phyloP scores from a whole-genome alignment of 2,329 filamentous ascomycete species.

The Stemphylium lycopersici region DNA sequence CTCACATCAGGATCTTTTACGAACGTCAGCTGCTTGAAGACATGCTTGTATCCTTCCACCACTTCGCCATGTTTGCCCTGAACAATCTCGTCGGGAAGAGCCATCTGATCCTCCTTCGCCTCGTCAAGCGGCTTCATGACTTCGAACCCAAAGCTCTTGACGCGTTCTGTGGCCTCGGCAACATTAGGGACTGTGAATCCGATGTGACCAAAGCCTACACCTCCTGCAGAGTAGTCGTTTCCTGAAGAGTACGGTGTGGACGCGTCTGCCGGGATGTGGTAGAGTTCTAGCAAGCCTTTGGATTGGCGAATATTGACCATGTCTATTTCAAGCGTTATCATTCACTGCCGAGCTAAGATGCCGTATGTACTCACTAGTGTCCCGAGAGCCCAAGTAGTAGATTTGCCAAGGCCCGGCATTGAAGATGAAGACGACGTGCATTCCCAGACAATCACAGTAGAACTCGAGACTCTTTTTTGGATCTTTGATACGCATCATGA shows the following conservation, averaged over 20 bases:
- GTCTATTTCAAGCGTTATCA: constrained; percentile 6
- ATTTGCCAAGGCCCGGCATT: constrained; percentile 44
- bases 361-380: constrained; percentile 18
- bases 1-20: constrained; percentile 45
- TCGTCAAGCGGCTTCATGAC: constrained; percentile 38
- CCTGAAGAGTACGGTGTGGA: constrained; percentile 30
- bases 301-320: constrained; percentile 28
- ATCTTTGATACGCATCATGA: constrained; percentile 44
- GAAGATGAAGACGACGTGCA: constrained; percentile 45
- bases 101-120: constrained; percentile 33
- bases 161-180: constrained; percentile 25
- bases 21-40: constrained; percentile 43
- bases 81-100: constrained; percentile 24
- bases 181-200: constrained; percentile 46
- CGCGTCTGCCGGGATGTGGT: constrained; percentile 38
- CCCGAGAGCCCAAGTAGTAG: constrained; percentile 43
- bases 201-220: constrained; percentile 44
- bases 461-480: constrained; percentile 36
- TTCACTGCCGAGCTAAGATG: background rate
- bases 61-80: constrained; percentile 26
- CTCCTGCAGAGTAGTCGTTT: constrained; percentile 29
- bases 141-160: constrained; percentile 31
- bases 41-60: constrained; percentile 33
- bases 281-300: constrained; percentile 41
- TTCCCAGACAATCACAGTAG: constrained; percentile 44